Evolutionary conservation across 805 yeast species (phyloP).

Genomic region (Candida berthetii): DNA sequence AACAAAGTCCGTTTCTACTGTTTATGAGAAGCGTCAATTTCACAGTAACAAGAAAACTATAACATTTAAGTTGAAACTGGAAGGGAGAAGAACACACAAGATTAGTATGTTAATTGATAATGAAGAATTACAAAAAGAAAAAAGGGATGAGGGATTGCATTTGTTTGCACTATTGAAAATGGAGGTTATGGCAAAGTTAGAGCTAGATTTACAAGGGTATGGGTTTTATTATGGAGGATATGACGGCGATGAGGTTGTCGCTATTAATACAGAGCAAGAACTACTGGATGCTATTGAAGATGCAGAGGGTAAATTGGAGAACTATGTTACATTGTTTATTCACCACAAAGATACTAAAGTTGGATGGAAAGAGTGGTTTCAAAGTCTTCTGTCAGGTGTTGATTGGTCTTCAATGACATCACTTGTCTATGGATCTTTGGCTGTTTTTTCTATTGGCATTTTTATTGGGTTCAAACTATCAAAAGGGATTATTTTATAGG

Average conservation of each 20-base stretch:
- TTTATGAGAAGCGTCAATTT: not conserved
- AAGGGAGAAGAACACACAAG: slow-evolving; percentile 11
- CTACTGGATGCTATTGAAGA: slow-evolving; percentile 20
- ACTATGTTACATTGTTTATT: slow-evolving; percentile 11
- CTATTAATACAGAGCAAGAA: slow-evolving; percentile 28
- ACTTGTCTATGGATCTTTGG: slow-evolving; percentile 9
- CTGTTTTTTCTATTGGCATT: slow-evolving; percentile 16
- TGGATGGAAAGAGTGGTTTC: not conserved
- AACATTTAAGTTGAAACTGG: slow-evolving; percentile 13
- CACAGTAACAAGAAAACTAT: slow-evolving; percentile 6
- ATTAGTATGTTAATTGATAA: slow-evolving; percentile 17
- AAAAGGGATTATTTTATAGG: not conserved
- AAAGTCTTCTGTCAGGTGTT: not conserved
- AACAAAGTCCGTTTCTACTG: slow-evolving; percentile 2
- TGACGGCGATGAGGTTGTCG: slow-evolving; percentile 29
- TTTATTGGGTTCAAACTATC: slow-evolving; percentile 14
- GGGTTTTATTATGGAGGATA: slow-evolving; percentile 25
- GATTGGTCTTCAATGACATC: not conserved
- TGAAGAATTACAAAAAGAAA: slow-evolving; percentile 8
- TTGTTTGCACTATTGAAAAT: slow-evolving; percentile 14
- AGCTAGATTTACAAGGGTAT: slow-evolving; percentile 10
- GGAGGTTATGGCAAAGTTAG: slow-evolving; percentile 18
- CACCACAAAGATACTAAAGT: not conserved
- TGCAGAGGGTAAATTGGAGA: slow-evolving; percentile 5
- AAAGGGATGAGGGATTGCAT: slow-evolving; percentile 11